Conservation (phyloP, 345 rosid species). For the Ceriops tagal region DNA sequence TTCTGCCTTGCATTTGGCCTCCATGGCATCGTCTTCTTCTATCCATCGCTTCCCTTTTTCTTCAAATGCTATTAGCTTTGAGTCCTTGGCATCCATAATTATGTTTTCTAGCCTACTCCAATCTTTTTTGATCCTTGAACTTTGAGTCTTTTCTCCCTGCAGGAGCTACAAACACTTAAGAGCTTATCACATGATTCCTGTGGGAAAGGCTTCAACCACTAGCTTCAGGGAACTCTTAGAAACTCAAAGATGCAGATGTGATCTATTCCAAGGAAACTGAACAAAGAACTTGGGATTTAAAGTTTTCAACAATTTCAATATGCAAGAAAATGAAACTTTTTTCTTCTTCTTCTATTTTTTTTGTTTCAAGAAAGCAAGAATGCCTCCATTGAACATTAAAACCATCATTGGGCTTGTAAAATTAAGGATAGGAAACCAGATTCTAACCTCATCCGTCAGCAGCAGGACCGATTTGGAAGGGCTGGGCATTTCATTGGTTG, state of each 20-base stretch:
- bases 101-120: slow-evolving; percentile 41
- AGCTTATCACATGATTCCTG: slow-evolving; percentile 8
- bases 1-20: slow-evolving; percentile 69
- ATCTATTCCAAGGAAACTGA: neutral
- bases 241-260: neutral
- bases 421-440: slow-evolving; percentile 13
- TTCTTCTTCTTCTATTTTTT: neutral
- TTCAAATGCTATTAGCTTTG: slow-evolving; percentile 38
- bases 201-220: slow-evolving; percentile 1
- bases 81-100: slow-evolving; percentile 35
- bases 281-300: neutral
- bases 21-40: slow-evolving; percentile 60
- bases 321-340: neutral
- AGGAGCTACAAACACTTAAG: slow-evolving; percentile 19
- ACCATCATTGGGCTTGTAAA: neutral
- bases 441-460: slow-evolving; percentile 49
- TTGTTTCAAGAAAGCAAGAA: neutral
- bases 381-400: neutral
- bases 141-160: slow-evolving; percentile 50
- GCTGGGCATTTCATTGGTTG: slow-evolving; percentile 36
- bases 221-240: neutral
- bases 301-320: neutral
- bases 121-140: slow-evolving; percentile 27
- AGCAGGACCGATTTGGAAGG: slow-evolving; percentile 27
- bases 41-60: slow-evolving; percentile 48